A percentile compares a stretch with the other conserved stretches of the same genome.
These are phyloP conservation scores for Ajuga chamaepitys DNA, from an alignment of 257 asterid genomes.

Conservation along the genomic window DNA sequence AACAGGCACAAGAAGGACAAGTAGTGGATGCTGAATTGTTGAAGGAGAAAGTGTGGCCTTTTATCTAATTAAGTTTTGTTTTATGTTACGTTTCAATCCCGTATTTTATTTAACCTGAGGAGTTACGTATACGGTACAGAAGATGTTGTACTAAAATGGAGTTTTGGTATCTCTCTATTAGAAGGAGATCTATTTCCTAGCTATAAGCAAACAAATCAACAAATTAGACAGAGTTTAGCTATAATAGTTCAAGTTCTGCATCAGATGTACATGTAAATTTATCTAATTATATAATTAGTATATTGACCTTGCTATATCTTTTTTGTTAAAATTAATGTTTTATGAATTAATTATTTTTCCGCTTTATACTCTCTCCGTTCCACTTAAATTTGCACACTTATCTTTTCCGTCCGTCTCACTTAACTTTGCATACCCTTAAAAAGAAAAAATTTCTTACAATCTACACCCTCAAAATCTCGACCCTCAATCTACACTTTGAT, in stretches of 20 bases:
- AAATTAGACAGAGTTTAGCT: background rate
- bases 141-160: background rate
- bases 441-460: too few species aligned
- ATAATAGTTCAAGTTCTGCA: background rate
- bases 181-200: background rate
- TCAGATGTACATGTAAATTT: background rate
- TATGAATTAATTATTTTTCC: too few species aligned
- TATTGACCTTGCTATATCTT: background rate
- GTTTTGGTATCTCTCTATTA: conserved; percentile 4
- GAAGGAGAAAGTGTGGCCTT: conserved; percentile 35
- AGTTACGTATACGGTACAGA: too few species aligned
- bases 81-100: background rate
- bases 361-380: too few species aligned
- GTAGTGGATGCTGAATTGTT: conserved; percentile 31
- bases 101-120: background rate
- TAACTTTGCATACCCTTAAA: too few species aligned
- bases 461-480: too few species aligned
- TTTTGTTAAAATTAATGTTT: background rate
- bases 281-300: background rate
- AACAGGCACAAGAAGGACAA: conserved; percentile 31
- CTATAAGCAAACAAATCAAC: background rate
- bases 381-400: too few species aligned
- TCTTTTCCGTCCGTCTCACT: too few species aligned
- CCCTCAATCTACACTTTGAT: too few species aligned
- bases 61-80: background rate